phyloP scores from a whole-genome alignment of 805 yeast genomes.

The Lachancea meyersii region DNA sequence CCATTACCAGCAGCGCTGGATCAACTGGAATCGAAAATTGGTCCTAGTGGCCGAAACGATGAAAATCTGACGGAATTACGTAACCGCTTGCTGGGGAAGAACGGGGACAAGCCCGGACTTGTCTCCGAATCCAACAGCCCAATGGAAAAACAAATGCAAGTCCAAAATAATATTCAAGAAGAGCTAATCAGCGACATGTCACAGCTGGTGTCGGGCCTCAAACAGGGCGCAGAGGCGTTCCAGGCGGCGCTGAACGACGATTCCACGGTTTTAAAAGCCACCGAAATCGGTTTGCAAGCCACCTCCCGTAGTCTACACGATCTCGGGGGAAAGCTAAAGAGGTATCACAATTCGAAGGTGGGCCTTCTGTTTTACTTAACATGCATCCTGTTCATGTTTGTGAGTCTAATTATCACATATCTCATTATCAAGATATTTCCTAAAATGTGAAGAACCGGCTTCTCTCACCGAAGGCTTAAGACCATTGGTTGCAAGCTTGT shows the following conservation, averaged over 20 bases:
- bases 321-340: constrained; percentile 28
- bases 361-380: constrained; percentile 29
- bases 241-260: constrained; percentile 37
- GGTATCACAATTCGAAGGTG: constrained; percentile 29
- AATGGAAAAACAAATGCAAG: constrained; percentile 33
- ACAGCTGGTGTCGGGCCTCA: constrained; percentile 33
- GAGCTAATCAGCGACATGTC: constrained; percentile 36
- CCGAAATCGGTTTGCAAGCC: constrained; percentile 37
- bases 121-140: constrained; percentile 7
- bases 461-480: too few relatives aligned
- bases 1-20: background rate
- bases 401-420: constrained; percentile 32
- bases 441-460: constrained; percentile 26
- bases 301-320: constrained; percentile 34
- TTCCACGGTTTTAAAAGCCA: constrained; percentile 35
- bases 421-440: constrained; percentile 36
- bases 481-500: too few relatives aligned
- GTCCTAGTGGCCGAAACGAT: constrained; percentile 7
- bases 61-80: constrained; percentile 32
- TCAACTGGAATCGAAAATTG: background rate
- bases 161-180: constrained; percentile 35
- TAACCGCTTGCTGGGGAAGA: constrained; percentile 28
- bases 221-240: constrained; percentile 38
- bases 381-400: constrained; percentile 22
- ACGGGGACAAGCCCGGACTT: constrained; percentile 4